Conservation (phyloP, 768 basidiomycete species). For the Lentinula boryana region DNA sequence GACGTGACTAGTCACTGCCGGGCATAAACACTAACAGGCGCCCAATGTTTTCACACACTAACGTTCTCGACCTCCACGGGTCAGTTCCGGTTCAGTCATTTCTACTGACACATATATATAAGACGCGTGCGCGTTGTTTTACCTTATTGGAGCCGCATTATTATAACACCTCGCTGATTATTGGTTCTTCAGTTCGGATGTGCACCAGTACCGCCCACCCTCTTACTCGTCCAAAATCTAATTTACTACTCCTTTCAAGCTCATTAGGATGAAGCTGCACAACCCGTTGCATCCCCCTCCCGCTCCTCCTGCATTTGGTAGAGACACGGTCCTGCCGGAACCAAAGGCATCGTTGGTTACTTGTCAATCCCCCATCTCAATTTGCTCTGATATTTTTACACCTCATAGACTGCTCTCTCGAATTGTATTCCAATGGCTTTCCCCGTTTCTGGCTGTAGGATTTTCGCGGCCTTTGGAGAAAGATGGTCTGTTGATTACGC, state of each 20-base stretch:
- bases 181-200: neutral
- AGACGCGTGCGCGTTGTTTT: neutral
- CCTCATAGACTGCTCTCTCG: slow-evolving; percentile 25
- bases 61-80: neutral
- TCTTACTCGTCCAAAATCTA: neutral
- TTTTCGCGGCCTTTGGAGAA: slow-evolving; percentile 44
- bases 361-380: neutral
- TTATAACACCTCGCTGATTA: neutral
- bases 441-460: slow-evolving; percentile 40
- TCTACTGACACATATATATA: neutral
- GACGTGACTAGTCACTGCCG: too few relatives aligned
- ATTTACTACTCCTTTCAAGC: neutral
- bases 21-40: too few relatives aligned
- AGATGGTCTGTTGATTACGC: slow-evolving; percentile 27
- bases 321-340: slow-evolving; percentile 41
- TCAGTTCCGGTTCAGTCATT: neutral
- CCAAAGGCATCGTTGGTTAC: slow-evolving; percentile 21
- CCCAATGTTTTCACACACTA: too few relatives aligned
- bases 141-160: neutral
- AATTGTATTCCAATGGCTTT: slow-evolving; percentile 41
- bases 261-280: slow-evolving; percentile 9
- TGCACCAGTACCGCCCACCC: neutral
- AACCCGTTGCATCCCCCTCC: slow-evolving; percentile 37
- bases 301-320: slow-evolving; percentile 44
- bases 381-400: neutral